Base-by-base conservation (phyloP, 371 early-diverging fungal species). In the Mortierella sp. region DNA sequence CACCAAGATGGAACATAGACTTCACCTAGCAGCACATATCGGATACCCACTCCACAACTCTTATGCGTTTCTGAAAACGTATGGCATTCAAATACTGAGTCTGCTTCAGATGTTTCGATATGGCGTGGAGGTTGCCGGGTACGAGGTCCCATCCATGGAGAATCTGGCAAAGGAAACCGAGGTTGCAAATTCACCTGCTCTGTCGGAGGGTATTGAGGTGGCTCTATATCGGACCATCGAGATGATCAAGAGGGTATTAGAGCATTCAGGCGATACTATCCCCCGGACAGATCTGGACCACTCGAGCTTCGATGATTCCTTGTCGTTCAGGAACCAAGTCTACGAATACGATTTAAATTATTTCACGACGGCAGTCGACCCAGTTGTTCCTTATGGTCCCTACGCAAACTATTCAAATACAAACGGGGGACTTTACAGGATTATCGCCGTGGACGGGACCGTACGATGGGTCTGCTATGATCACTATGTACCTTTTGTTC, bases 21-120 rank as follows among this genome's bases (percentile, higher is more conserved):
- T 63, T n/a, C 64, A 63, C 18, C 20, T 63, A 14, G 64, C 51
- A 18, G 14, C 24, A 16, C 64, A 63, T 49, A 3, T 26, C 3
- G 64, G 64, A 28, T 63, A 63, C n/a, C 30, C 49, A 32, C 28
- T 63, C 20, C 18, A 28, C 3, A 49, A 28, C 20, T 16, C 64
- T 3, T 39, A 49, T 49, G 39, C 5, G 11, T 51, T 63, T 16
- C 51, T 63, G 32, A 26, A 16, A 11, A 24, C 32, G 39, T 63
- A 49, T n/a, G 64, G 64, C 2, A 3, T 16, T 26, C 51, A 63
- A 5, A 18, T 63, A 49, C 18, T 63, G 32, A n/a, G 30, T 14
- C 30, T 63, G 51, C 64, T 63, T 32, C 64, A 63, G 64, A 63
- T 63, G 64, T 63, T 47, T 49, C 22, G 64, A 51, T 63, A 63